Base-by-base conservation (phyloP, 345 rosid genomes). In the Arabis alpina region DNA sequence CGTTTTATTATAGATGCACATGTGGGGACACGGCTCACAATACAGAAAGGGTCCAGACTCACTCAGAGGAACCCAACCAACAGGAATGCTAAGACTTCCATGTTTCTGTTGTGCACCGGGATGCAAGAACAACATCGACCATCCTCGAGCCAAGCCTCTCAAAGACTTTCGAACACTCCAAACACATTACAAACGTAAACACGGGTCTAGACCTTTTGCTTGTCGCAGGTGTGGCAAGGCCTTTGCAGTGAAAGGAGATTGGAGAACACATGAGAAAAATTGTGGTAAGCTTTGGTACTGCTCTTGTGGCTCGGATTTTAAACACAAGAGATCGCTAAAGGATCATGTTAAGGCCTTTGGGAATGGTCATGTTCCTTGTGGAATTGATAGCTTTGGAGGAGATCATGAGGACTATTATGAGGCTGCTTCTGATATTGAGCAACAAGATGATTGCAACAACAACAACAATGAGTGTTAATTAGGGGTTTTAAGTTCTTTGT, bases 1-100 rank as follows among this genome's bases (percentile, higher is more conserved):
- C 23, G 32, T 74, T 27, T 41, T 12, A 14, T 61, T 40, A 47
- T 72, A 93, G 98, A 93, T 93, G 97, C 98, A 93, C 76, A 93
- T 93, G 98, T 93, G 98, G 98, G 98, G 98, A 63, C 98, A 93
- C 71, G 98, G 98, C 53, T 91, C 98, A 28, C 91, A 93, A 75
- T 93, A 91, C 76, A 78, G 97, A 63, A 93, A 86, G 71, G 98
- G 98, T 16, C 96, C 98, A 32, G 98, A 92, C 50, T 90, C 97
- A 0, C 76, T 93, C 6, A 82, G 92, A 58, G 98, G 98, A 75
- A 87, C 96, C 10, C 98, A 91, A 14, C 98, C 97, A 62, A 88
- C 98, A 14, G 98, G 92, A 49, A 93, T 93, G 98, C 84, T 93
- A 24, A 85, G 86, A 80, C 85, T 93, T 2, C 98, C 96, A 10